A percentile compares a stretch with the other conserved stretches of the same genome.
Conservation (phyloP, 2,329 filamentous ascomycete species). For the Westerdykella ornata region DNA sequence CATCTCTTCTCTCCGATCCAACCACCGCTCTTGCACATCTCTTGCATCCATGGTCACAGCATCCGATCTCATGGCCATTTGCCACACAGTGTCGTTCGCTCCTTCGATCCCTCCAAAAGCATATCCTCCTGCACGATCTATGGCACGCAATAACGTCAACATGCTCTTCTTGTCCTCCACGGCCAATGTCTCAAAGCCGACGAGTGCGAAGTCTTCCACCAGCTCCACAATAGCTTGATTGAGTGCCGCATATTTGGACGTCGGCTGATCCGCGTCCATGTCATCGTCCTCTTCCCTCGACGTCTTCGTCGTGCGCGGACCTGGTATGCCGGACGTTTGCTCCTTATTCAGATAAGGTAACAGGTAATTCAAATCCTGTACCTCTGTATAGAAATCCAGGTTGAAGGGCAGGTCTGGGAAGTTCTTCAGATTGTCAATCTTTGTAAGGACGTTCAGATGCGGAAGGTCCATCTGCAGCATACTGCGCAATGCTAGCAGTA, state of each 20-base stretch:
- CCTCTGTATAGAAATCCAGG: constrained; percentile 94
- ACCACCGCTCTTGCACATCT: constrained; percentile 93
- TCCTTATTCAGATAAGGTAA: constrained; percentile 75
- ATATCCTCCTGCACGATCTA: constrained; percentile 89
- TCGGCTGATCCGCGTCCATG: constrained; percentile 27
- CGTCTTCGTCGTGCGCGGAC: constrained; percentile 12
- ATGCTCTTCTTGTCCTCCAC: constrained; percentile 97
- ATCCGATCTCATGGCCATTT: constrained; percentile 77
- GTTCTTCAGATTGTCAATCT: constrained; percentile 86
- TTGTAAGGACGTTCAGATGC: constrained; percentile 91
- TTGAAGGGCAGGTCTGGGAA: constrained; percentile 90
- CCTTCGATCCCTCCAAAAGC: constrained; percentile 86
- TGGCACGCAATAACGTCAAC: constrained; percentile 81
- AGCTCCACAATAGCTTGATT: constrained; percentile 82
- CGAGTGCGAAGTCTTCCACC: constrained; percentile 82
- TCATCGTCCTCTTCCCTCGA: constrained; percentile 43
- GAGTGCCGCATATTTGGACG: constrained; percentile 68
- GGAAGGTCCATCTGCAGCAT: constrained; percentile 99
- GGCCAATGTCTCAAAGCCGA: constrained; percentile 86
- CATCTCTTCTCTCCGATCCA: constrained; percentile 81
- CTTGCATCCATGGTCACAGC: constrained; percentile 67
- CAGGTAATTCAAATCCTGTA: constrained; percentile 83
- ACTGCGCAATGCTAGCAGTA: constrained; percentile 84
- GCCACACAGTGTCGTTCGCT: constrained; percentile 95
- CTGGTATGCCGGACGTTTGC: constrained; percentile 40